A percentile compares a stretch with the other conserved stretches of the same genome.
Evolutionary conservation across 257 asterid species (phyloP).

Genomic region (Fraxinus cuspidata): DNA sequence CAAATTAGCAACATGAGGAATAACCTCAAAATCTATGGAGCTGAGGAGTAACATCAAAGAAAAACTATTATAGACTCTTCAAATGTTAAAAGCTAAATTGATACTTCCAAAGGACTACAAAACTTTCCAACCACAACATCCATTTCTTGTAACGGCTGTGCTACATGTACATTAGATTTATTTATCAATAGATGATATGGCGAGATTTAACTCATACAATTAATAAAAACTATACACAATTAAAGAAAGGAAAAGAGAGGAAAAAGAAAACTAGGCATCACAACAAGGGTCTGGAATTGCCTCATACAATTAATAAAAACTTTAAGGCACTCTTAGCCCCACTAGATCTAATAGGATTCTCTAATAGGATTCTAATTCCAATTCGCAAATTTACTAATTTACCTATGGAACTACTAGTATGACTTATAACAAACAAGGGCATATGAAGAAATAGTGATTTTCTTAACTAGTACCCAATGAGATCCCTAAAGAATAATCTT

Average conservation of each 20-base stretch:
- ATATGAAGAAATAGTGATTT: neutral
- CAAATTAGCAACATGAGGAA: slow-evolving; percentile 1
- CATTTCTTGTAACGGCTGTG: neutral
- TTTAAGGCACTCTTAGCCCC: neutral
- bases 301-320: neutral
- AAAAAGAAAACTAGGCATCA: neutral
- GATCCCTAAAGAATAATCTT: slow-evolving; percentile 1
- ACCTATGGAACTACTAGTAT: neutral
- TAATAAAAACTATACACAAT: neutral
- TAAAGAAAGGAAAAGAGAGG: neutral
- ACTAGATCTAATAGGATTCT: neutral
- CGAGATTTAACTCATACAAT: too few relatives aligned
- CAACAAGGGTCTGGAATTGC: neutral
- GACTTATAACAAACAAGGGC: neutral
- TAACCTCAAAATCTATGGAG: slow-evolving; percentile 1
- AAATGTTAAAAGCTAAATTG: neutral
- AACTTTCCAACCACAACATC: slow-evolving; percentile 9
- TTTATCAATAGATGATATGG: too few relatives aligned
- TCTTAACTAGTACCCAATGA: neutral
- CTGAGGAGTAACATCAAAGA: slow-evolving; percentile 1
- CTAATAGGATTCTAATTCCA: neutral
- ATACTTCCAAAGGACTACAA: neutral
- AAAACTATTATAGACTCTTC: slow-evolving; percentile 1
- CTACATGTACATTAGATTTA: too few relatives aligned
- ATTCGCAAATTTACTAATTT: neutral